These are phyloP conservation scores for Artemisia argyi DNA, from an alignment of 129 eudicot species.

Conservation along the genomic window DNA sequence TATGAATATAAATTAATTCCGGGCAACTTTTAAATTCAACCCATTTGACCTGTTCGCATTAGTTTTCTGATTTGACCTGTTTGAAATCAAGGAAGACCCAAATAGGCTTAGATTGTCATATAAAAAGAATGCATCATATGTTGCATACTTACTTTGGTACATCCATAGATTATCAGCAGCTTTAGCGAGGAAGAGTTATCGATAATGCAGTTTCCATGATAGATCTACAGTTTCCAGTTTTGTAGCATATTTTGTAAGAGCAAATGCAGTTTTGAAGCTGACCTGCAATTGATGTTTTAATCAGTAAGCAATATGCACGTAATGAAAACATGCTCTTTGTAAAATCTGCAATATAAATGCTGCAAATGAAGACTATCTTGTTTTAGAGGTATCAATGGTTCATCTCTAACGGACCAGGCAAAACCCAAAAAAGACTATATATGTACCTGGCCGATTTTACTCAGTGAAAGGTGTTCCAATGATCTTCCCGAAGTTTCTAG, in stretches of 20 bases:
- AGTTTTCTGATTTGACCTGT: too few species aligned
- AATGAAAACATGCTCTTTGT: neutral
- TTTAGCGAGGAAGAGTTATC: conserved; percentile 54
- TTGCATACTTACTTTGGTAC: conserved; percentile 53
- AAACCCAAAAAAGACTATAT: neutral
- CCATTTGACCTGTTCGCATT: too few species aligned
- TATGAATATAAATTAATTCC: too few species aligned
- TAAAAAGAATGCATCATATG: neutral
- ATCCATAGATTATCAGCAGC: conserved; percentile 60
- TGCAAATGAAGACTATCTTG: conserved; percentile 5
- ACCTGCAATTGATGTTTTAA: conserved; percentile 37
- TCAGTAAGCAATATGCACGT: neutral
- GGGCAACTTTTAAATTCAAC: too few species aligned
- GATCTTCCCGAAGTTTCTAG: conserved; percentile 62
- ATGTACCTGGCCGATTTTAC: conserved; percentile 49
- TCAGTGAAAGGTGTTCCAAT: conserved; percentile 54
- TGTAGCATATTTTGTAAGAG: conserved; percentile 53
- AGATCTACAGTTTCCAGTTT: conserved; percentile 53
- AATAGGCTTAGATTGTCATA: too few species aligned
- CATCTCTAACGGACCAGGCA: too few species aligned
- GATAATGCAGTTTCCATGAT: conserved; percentile 62
- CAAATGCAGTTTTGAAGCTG: conserved; percentile 50
- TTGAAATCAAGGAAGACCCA: too few species aligned
- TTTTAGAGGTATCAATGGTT: neutral
- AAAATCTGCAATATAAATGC: neutral